A percentile compares a stretch with the other conserved stretches of the same genome.
Conservation (phyloP, 345 rosid genomes). For the Camelina laxa region DNA sequence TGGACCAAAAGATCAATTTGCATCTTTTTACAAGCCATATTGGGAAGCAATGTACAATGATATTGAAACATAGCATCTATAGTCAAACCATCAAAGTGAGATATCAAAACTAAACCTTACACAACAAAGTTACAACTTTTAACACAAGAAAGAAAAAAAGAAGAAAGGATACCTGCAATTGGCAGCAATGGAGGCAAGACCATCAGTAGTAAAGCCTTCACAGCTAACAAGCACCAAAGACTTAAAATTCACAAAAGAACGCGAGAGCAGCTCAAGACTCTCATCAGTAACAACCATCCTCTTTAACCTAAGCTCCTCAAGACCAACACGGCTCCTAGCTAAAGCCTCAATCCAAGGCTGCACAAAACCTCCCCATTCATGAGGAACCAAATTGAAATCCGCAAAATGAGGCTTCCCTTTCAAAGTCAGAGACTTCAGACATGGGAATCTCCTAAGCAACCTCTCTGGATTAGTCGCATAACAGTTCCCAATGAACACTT, state of each 20-base stretch:
- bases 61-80: not conserved
- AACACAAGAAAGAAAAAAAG: not conserved
- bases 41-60: not conserved
- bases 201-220: slow-evolving; percentile 93
- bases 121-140: not conserved
- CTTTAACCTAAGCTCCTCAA: slow-evolving; percentile 94
- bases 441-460: slow-evolving; percentile 71
- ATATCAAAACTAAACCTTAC: not conserved
- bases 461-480: slow-evolving; percentile 81
- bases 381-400: slow-evolving; percentile 88
- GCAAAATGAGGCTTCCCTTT: slow-evolving; percentile 99
- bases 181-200: slow-evolving; percentile 87
- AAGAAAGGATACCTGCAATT: slow-evolving; percentile 76
- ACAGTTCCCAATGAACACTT: slow-evolving; percentile 86
- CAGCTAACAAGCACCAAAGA: slow-evolving; percentile 95
- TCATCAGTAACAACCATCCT: slow-evolving; percentile 94
- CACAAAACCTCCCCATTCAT: slow-evolving; percentile 83
- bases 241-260: slow-evolving; percentile 73
- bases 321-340: slow-evolving; percentile 55
- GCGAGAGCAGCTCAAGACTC: slow-evolving; percentile 78
- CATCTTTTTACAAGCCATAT: not conserved
- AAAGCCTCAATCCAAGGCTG: slow-evolving; percentile 86
- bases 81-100: not conserved
- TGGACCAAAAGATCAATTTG: not conserved
- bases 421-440: slow-evolving; percentile 67